Evolutionary conservation across 495 filamentous ascomycete species (phyloP).

Genomic region (Neurospora cerealis): DNA sequence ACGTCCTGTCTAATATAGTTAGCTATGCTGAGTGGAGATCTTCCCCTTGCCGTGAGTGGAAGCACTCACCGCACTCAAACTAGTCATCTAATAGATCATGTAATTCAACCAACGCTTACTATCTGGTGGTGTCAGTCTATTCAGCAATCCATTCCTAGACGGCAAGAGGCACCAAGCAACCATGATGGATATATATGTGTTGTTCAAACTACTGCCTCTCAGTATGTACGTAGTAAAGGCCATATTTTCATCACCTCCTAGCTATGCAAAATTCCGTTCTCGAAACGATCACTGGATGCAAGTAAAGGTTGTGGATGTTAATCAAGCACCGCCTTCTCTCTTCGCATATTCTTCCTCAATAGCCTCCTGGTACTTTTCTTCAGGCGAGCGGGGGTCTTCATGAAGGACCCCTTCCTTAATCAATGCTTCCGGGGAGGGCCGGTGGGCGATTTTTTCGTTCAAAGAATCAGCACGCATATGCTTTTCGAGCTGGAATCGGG

Average conservation of each 20-base stretch:
- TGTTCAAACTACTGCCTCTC: neutral
- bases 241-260: neutral
- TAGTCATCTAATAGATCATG: neutral
- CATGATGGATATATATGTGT: neutral
- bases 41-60: neutral
- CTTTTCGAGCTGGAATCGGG: slow-evolving; percentile 48
- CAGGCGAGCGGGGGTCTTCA: slow-evolving; percentile 47
- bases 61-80: neutral
- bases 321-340: slow-evolving; percentile 38
- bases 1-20: neutral
- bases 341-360: slow-evolving; percentile 43
- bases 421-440: slow-evolving; percentile 64
- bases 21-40: neutral
- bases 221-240: neutral
- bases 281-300: neutral
- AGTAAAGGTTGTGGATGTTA: neutral
- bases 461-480: slow-evolving; percentile 77
- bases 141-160: neutral
- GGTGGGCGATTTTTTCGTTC: slow-evolving; percentile 69
- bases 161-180: neutral
- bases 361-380: slow-evolving; percentile 39
- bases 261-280: neutral
- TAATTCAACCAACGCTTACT: neutral
- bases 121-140: neutral
- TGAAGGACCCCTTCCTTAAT: slow-evolving; percentile 67